Conservation (phyloP, 2,329 filamentous ascomycete species). For the Claviceps purpurea region DNA sequence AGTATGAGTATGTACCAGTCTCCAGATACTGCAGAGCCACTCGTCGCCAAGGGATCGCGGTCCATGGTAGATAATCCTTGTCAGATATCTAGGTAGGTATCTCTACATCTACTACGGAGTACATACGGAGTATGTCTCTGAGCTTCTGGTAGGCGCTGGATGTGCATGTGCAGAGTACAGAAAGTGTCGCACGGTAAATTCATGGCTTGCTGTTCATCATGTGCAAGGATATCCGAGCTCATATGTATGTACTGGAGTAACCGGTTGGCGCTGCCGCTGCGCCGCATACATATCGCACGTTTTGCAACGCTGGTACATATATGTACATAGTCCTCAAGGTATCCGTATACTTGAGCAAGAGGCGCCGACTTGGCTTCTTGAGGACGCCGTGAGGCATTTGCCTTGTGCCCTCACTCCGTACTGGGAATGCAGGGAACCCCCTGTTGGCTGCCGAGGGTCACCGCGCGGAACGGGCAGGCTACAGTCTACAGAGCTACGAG, state of each 20-base stretch:
- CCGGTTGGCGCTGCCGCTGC: neutral
- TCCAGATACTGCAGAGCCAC: too few relatives aligned
- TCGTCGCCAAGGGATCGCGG: too few relatives aligned
- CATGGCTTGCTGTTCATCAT: neutral
- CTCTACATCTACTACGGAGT: too few relatives aligned
- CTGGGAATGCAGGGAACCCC: slow-evolving; percentile 3
- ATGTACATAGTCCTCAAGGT: neutral
- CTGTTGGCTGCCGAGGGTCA: neutral
- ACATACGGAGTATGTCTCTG: too few relatives aligned
- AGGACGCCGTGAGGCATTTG: neutral
- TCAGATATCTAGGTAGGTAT: too few relatives aligned
- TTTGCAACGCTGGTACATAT: neutral
- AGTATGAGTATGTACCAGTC: neutral
- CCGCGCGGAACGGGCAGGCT: neutral
- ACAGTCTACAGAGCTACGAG: neutral
- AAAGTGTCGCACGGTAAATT: neutral
- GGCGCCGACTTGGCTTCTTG: neutral
- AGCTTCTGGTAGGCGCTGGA: neutral
- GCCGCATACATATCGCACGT: neutral
- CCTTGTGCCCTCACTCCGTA: neutral
- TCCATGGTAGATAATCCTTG: too few relatives aligned
- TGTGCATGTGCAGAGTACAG: neutral
- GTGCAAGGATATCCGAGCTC: slow-evolving; percentile 1
- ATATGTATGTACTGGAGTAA: neutral
- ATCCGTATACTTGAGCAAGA: neutral